Conservation (phyloP, 2,329 filamentous ascomycete genomes). For the Stagonosporopsis tanaceti region DNA sequence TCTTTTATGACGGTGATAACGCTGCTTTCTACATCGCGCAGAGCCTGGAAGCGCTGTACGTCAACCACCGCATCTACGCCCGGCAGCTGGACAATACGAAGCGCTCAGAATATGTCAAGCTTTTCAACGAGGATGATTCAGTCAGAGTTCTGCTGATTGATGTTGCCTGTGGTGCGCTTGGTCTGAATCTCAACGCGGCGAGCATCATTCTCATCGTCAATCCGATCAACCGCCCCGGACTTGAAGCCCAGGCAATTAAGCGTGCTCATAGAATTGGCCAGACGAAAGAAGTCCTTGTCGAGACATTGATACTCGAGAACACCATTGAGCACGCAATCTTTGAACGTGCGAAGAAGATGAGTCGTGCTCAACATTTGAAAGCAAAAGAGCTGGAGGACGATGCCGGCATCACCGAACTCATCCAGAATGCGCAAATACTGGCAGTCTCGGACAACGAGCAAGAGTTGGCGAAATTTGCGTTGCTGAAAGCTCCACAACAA, state of each 20-base stretch:
- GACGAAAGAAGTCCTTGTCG: constrained; percentile 77
- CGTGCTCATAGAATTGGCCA: constrained; percentile 89
- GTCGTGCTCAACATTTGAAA: constrained; percentile 63
- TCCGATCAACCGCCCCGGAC: constrained; percentile 82
- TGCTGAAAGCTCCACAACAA: constrained; percentile 52
- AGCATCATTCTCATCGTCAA: constrained; percentile 89
- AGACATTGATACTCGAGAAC: constrained; percentile 80
- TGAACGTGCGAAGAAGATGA: constrained; percentile 76
- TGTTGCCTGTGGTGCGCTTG: constrained; percentile 86
- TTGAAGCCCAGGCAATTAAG: constrained; percentile 91
- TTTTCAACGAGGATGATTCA: constrained; percentile 74
- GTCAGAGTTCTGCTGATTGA: constrained; percentile 90
- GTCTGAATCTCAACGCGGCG: constrained; percentile 82
- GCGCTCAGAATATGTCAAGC: constrained; percentile 77
- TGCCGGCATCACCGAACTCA: constrained; percentile 64
- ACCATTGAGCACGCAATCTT: constrained; percentile 89
- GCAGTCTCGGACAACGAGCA: constrained; percentile 47
- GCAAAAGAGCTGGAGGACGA: constrained; percentile 68
- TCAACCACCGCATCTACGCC: constrained; percentile 72
- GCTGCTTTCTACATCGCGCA: constrained; percentile 86
- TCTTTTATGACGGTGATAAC: constrained; percentile 92
- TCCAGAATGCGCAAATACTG: constrained; percentile 63
- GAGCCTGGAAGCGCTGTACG: constrained; percentile 74
- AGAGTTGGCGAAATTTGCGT: constrained; percentile 51
- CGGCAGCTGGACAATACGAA: constrained; percentile 67